A percentile compares a stretch with the other conserved stretches of the same genome.
Evolutionary conservation across 371 early-diverging fungal genomes (phyloP).

Genomic region (Mortierella sp.): DNA sequence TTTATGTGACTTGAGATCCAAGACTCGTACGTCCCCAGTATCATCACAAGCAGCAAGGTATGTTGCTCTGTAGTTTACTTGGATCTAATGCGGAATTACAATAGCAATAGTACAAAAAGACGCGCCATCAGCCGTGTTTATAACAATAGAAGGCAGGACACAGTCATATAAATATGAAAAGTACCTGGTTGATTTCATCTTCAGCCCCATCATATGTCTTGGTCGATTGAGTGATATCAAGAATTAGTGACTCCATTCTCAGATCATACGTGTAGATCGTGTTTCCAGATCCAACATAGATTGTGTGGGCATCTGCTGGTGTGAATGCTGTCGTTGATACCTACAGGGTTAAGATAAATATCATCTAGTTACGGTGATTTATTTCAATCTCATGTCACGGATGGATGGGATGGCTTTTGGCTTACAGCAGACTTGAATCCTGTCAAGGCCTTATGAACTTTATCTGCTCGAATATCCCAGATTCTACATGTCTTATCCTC

Average conservation of each 20-base stretch:
- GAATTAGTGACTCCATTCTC: constrained; percentile 42
- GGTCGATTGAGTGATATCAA: constrained; percentile 21
- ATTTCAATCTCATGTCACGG: neutral
- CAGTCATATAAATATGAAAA: neutral
- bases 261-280: constrained; percentile 37
- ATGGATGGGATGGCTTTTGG: neutral
- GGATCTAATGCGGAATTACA: constrained; percentile 38
- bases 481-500: constrained; percentile 56
- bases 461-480: constrained; percentile 50
- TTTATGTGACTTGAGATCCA: constrained; percentile 45
- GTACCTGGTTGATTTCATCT: constrained; percentile 54
- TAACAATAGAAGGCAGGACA: neutral
- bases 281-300: constrained; percentile 51
- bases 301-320: constrained; percentile 40
- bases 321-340: constrained; percentile 36
- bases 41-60: constrained; percentile 48
- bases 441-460: constrained; percentile 42
- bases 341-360: constrained; percentile 1
- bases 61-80: constrained; percentile 41
- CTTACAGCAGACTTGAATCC: constrained; percentile 45
- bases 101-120: no score
- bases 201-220: constrained; percentile 39
- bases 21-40: constrained; percentile 49
- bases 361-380: neutral
- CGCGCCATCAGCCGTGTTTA: neutral